Base-by-base conservation (phyloP, 257 asterid genomes). In the Parsonsia alboflavescens region DNA sequence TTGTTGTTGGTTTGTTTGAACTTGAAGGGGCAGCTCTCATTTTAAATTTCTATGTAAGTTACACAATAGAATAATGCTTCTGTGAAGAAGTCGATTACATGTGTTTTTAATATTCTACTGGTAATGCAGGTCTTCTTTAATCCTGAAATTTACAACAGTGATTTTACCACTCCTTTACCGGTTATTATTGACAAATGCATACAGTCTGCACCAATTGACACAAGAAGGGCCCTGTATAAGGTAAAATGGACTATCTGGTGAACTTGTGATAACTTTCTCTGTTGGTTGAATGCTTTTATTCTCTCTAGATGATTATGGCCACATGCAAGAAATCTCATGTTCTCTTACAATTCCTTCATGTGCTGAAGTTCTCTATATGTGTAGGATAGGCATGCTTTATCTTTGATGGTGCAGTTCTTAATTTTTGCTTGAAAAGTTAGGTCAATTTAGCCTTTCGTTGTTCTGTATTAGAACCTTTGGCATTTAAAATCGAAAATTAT, bases 121-220 rank as follows among this genome's bases (percentile, higher is more conserved):
- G 74, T 83, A 68, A 46, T 58, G 82, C 93, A 92, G 99, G 86
- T 95, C 21, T 95, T 95, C 85, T 95, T 95, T 86, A 92, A 84
- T 83, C 99, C 98, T 54, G 99, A 95, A 85, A 92, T 95, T 70
- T 90, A 84, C 76, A 81, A 84, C 73, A 82, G 81, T 36, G 96
- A 92, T 76, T 86, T 87, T 71, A 63, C 94, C n/a, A 85, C 91
- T 57, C 96, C 99, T 83, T 89, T 95, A 74, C 96, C 97, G 5
- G 90, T 82, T n/a, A 86, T 89, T 58, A 89, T 95, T 53, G 99
- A 95, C 85, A 92, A 87, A 81, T 95, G 99, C 77, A 95, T 95
- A 57, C 98, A 89, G 70, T 92, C 99, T n/a, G 91, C 99, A 68
- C 99, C 98, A 28, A 95, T 95, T 77, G 99, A 92, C 86, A 95